phyloP scores from a whole-genome alignment of 495 filamentous ascomycete species.

The Ramalina peruviana region DNA sequence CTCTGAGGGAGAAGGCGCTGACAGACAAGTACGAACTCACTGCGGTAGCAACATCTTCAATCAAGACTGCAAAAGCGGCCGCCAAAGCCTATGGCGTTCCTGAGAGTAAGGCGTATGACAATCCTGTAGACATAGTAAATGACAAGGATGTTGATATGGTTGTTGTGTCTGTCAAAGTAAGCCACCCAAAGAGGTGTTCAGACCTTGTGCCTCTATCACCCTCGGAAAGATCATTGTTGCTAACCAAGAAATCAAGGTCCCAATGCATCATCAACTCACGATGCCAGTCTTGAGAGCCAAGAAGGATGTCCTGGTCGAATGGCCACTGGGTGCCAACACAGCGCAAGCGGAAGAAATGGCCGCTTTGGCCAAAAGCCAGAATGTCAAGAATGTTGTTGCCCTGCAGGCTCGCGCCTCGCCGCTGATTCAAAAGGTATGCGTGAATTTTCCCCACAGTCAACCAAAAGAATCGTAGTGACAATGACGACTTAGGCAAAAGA shows the following conservation, averaged over 20 bases:
- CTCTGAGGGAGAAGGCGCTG: constrained; percentile 23
- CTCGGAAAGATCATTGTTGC: too few species aligned
- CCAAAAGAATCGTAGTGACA: not conserved
- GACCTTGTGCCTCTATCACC: too few species aligned
- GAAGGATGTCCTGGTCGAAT: constrained; percentile 47
- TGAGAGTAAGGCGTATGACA: constrained; percentile 34
- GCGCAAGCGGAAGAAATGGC: constrained; percentile 29
- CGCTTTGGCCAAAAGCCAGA: constrained; percentile 19
- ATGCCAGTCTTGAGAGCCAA: constrained; percentile 36
- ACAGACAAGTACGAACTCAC: constrained; percentile 34
- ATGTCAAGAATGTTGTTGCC: constrained; percentile 35
- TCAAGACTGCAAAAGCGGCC: constrained; percentile 32
- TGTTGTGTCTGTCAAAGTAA: constrained; percentile 36
- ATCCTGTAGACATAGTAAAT: constrained; percentile 32
- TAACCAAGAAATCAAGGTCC: constrained; percentile 11
- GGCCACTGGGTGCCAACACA: constrained; percentile 31
- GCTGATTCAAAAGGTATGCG: constrained; percentile 3
- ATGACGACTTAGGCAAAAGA: constrained; percentile 4
- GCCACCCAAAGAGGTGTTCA: not conserved
- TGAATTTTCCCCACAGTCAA: not conserved
- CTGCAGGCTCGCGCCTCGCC: constrained; percentile 5
- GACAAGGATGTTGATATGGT: constrained; percentile 47
- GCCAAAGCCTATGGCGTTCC: constrained; percentile 32
- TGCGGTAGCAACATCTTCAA: constrained; percentile 44
- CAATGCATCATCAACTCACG: constrained; percentile 34